Base-by-base conservation (phyloP, 352 stramenopile species). In the Globisporangium barbulae region DNA sequence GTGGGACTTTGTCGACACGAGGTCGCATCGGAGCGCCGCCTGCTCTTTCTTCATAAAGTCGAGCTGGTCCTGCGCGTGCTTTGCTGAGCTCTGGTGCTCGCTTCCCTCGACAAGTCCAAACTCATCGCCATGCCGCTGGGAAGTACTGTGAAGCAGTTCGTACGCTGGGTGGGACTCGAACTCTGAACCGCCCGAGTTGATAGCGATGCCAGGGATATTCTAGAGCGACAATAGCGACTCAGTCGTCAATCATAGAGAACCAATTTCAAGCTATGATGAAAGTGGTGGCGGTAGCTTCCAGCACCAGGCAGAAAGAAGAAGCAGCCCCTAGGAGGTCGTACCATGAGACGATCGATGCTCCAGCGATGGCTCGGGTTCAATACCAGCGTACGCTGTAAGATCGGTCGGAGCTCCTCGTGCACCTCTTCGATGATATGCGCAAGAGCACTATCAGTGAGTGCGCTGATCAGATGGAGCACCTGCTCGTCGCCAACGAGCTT, bases 31-130 rank as follows among this genome's bases (percentile, higher is more conserved):
- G 3, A 90, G 68, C 6, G 74, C 31, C 0, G 74, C 65, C n/a
- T 90, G 81, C 42, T 90, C 81, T 45, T 81, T 81, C 50, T 73
- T 81, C 58, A 87, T 78, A 56, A 90, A 90, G 37, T 82, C 71
- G 8, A 90, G 68, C 50, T 90, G 81, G 12, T 87, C 81, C 39
- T 87, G 78, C 0, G 69, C 65, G 37, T 88, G 78, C 56, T 87
- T 88, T 13, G 67, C 63, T 2, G 67, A 64, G 17, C 76, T 70
- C 28, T 79, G 53, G 22, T 69, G 65, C 19, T 76, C 75, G 22
- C 62, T 57, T 2, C 55, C 67, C 30, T 76, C 72, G 2, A 74
- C 25, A n/a, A 85, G 48, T 47, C 41, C 41, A 47, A n/a, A 21
- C 0, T 70, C 67, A 25, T 79, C 59, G 0, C 68, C 61, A 30